These are phyloP conservation scores for Phialocephala subalpina DNA, from an alignment of 2,329 filamentous ascomycete genomes.

Conservation along the genomic window DNA sequence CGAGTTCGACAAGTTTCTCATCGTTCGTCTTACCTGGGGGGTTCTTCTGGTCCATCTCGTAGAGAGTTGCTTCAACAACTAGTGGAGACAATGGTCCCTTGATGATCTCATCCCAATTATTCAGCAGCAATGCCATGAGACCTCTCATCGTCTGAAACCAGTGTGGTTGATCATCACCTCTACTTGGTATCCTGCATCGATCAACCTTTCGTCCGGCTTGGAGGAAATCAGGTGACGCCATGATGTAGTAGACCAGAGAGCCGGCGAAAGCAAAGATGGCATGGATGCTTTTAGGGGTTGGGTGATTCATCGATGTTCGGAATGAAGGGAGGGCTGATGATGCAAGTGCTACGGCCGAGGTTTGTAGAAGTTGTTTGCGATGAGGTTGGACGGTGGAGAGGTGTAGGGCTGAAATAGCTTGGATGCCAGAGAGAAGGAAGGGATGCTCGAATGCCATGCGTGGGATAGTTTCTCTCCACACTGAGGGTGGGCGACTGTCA, in stretches of 20 bases:
- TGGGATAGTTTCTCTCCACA: conserved; percentile 19
- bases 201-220: background rate
- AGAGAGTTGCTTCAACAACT: too few species aligned
- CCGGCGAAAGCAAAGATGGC: conserved; percentile 24
- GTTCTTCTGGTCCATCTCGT: too few species aligned
- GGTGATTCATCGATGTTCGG: conserved; percentile 9
- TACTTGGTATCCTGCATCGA: conserved; percentile 20
- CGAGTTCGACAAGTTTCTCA: conserved; percentile 15
- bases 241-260: conserved; percentile 23
- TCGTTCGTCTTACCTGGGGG: conserved; percentile 24
- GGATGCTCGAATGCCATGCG: conserved; percentile 22
- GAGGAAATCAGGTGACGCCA: conserved; percentile 5
- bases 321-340: conserved; percentile 21
- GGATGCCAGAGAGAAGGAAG: conserved; percentile 33
- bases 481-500: background rate
- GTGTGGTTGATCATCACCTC: conserved; percentile 24
- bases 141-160: conserved; percentile 29
- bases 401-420: conserved; percentile 38
- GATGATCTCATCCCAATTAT: conserved; percentile 14
- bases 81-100: conserved; percentile 22
- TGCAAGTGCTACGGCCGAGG: conserved; percentile 11
- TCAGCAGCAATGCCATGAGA: conserved; percentile 14
- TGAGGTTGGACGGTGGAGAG: conserved; percentile 34
- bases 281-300: conserved; percentile 14
- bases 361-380: conserved; percentile 7